These are phyloP conservation scores for Ogataea populi-albae DNA, from an alignment of 805 yeast genomes.

Conservation along the genomic window DNA sequence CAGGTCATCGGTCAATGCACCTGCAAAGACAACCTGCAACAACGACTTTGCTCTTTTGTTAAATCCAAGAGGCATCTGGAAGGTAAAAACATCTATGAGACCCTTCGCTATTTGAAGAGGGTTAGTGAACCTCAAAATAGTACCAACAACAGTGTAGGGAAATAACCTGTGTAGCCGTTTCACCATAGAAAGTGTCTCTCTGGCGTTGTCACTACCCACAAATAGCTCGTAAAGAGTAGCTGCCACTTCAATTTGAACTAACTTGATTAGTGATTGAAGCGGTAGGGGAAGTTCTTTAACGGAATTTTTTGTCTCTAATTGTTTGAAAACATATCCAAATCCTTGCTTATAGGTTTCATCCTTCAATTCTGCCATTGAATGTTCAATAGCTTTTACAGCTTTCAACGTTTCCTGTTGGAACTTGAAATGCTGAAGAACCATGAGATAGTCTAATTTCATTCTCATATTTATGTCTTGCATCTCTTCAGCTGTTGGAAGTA, in stretches of 20 bases:
- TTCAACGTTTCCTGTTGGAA: slow-evolving; percentile 58
- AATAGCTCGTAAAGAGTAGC: slow-evolving; percentile 80
- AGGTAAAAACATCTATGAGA: slow-evolving; percentile 76
- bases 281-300: slow-evolving; percentile 64
- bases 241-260: slow-evolving; percentile 81
- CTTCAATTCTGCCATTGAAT: slow-evolving; percentile 42
- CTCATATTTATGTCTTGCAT: slow-evolving; percentile 56
- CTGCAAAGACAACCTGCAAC: slow-evolving; percentile 70
- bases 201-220: slow-evolving; percentile 76
- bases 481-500: slow-evolving; percentile 43
- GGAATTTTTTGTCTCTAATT: slow-evolving; percentile 53
- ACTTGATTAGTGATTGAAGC: slow-evolving; percentile 66
- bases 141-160: slow-evolving; percentile 77
- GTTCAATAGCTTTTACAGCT: slow-evolving; percentile 30
- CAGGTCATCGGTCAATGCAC: slow-evolving; percentile 72
- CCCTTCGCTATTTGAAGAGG: slow-evolving; percentile 82
- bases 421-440: slow-evolving; percentile 58
- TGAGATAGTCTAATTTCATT: slow-evolving; percentile 54
- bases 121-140: slow-evolving; percentile 77
- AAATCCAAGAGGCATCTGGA: slow-evolving; percentile 62
- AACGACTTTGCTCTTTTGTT: slow-evolving; percentile 48
- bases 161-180: slow-evolving; percentile 69
- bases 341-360: slow-evolving; percentile 39
- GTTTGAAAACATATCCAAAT: slow-evolving; percentile 58
- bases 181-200: slow-evolving; percentile 69